These are phyloP conservation scores for Gossypium arboreum DNA, from an alignment of 345 rosid species.

Conservation along the genomic window DNA sequence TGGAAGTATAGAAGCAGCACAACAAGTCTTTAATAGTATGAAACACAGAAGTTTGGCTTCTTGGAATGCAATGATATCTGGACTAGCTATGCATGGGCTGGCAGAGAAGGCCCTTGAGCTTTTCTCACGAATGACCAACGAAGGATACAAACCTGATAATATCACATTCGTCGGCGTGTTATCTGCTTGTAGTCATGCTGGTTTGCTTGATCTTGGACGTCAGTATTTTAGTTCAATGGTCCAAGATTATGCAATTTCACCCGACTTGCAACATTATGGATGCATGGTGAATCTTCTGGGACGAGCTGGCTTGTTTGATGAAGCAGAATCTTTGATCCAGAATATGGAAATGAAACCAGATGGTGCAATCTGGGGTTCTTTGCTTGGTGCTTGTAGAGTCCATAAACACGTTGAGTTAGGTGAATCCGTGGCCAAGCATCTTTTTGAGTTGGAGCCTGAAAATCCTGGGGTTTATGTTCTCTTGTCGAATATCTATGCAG, in stretches of 20 bases:
- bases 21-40: slow-evolving; percentile 19
- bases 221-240: slow-evolving; percentile 49
- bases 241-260: slow-evolving; percentile 44
- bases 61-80: slow-evolving; percentile 72
- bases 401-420: slow-evolving; percentile 50
- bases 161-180: slow-evolving; percentile 63
- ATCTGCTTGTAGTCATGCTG: slow-evolving; percentile 73
- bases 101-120: slow-evolving; percentile 41
- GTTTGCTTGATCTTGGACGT: slow-evolving; percentile 57
- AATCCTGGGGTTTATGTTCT: slow-evolving; percentile 51
- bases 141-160: slow-evolving; percentile 56
- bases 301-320: slow-evolving; percentile 55
- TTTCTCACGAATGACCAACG: slow-evolving; percentile 48
- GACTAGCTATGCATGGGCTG: slow-evolving; percentile 60
- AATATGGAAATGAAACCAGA: slow-evolving; percentile 59
- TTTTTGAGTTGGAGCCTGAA: slow-evolving; percentile 39
- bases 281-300: slow-evolving; percentile 76
- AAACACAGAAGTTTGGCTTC: slow-evolving; percentile 40
- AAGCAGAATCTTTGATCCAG: slow-evolving; percentile 46
- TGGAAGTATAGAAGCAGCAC: background rate
- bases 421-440: slow-evolving; percentile 47
- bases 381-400: slow-evolving; percentile 61
- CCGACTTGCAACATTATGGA: slow-evolving; percentile 67
- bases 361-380: slow-evolving; percentile 74
- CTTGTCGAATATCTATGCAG: slow-evolving; percentile 74